Base-by-base conservation (phyloP, 164 flowering plant species). In the Protea cynaroides region DNA sequence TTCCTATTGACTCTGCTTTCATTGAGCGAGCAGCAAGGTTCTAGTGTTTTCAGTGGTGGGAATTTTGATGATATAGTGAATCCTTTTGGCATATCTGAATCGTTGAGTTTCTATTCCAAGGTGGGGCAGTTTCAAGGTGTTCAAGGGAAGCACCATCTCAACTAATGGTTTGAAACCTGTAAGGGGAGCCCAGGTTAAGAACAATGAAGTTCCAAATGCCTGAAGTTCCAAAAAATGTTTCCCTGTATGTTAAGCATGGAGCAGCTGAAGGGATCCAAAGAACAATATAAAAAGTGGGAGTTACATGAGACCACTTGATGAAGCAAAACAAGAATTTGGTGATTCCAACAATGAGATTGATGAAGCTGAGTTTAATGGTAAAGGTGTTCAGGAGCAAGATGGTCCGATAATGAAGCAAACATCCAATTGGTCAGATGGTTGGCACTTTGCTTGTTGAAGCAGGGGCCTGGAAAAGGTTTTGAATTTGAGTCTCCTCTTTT, bases 11-110 rank as follows among this genome's bases (percentile, higher is more conserved):
- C 75, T 86, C 92, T 15, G 90, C 74, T 21, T 91, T 94, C 76
- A 88, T 91, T 56, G 93, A 94, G 76, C 80, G 99, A 36, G 97
- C 99, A 8, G 96, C 96, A 8, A 78, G 92, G 75, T 85, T 81
- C 61, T 94, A 97, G 0, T 81, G 86, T 72, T 91, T n/a, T 89
- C 71, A 81, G 68, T 69, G 84, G 82, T 63, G 91, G 88, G 46
- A 86, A 73, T 80, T 81, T 87, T 62, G 63, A 74, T 77, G 87
- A 83, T 64, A 68, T 84, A 73, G 65, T 76, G 75, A 85, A 79
- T 71, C 83, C 86, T 53, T 79, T 80, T 67, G 64, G 67, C 36
- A 55, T 67, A 24, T 79, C 81, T 37, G 83, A 81, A 23, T 29
- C 80, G 3, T 23, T 76, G 51, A 75, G 70, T 75, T 78, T 85